phyloP scores from a whole-genome alignment of 2,329 filamentous ascomycete genomes.

The Botryotinia globosa region DNA sequence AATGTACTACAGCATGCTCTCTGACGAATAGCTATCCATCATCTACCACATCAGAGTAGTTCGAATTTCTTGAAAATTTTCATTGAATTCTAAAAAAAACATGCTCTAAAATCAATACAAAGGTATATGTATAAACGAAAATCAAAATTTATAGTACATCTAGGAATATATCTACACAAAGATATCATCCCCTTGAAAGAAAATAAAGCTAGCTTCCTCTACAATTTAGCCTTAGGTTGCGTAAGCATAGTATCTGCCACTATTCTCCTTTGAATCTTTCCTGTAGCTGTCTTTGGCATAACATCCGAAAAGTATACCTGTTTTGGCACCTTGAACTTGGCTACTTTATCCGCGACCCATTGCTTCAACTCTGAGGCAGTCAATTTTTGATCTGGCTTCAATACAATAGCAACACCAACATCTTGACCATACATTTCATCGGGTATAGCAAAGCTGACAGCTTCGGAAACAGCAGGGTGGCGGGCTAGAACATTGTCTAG shows the following conservation, averaged over 20 bases:
- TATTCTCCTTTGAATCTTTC: constrained; percentile 81
- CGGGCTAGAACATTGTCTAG: constrained; percentile 79
- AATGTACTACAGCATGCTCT: neutral
- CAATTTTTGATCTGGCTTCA: constrained; percentile 61
- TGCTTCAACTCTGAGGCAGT: constrained; percentile 59
- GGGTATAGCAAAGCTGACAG: constrained; percentile 78
- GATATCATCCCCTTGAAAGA: too few species aligned
- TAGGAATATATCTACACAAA: neutral
- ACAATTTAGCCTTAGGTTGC: constrained; percentile 58
- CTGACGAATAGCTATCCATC: neutral
- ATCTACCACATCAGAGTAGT: too few species aligned
- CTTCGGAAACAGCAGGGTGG: constrained; percentile 70
- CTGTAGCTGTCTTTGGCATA: constrained; percentile 91
- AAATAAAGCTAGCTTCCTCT: constrained; percentile 30
- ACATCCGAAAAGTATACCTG: constrained; percentile 79
- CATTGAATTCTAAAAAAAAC: neutral
- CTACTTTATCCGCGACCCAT: constrained; percentile 68
- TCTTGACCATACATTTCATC: constrained; percentile 84
- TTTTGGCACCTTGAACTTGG: constrained; percentile 84
- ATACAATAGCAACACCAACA: constrained; percentile 71
- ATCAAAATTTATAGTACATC: neutral
- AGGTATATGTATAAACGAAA: neutral
- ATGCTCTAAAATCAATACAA: neutral
- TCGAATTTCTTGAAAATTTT: neutral
- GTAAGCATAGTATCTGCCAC: constrained; percentile 85